phyloP scores from a whole-genome alignment of 129 eudicot species.

The Arctium minus region DNA sequence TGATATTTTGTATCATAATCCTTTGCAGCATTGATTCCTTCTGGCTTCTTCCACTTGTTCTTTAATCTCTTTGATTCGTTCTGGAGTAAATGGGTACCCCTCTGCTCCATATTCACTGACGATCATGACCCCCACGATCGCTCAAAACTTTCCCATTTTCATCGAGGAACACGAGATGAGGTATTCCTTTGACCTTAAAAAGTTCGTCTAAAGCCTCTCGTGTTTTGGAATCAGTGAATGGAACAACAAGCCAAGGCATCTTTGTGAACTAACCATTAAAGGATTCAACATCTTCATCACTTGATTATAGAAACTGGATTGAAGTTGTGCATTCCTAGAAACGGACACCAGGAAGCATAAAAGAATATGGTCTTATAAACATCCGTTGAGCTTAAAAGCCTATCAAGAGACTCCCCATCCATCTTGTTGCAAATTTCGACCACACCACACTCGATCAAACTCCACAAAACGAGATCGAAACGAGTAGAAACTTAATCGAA shows the following conservation, averaged over 20 bases:
- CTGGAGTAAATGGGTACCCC: constrained; percentile 65
- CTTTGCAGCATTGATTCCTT: constrained; percentile 34
- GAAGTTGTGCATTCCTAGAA: too few relatives aligned
- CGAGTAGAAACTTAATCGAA: too few relatives aligned
- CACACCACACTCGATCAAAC: too few relatives aligned
- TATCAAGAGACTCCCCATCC: too few relatives aligned
- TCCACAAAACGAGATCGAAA: too few relatives aligned
- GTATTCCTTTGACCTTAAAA: constrained; percentile 63
- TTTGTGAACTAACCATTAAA: constrained; percentile 58
- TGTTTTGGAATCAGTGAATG: constrained; percentile 56
- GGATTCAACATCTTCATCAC: constrained; percentile 62
- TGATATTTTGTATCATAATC: too few relatives aligned
- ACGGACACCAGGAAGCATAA: too few relatives aligned
- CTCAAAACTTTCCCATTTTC: constrained; percentile 46
- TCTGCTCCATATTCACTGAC: constrained; percentile 58
- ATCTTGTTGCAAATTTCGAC: too few relatives aligned
- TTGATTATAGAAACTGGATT: constrained; percentile 13
- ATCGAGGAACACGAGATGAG: constrained; percentile 66
- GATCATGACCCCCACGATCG: constrained; percentile 40
- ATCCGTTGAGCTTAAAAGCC: too few relatives aligned
- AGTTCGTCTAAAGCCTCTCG: constrained; percentile 36
- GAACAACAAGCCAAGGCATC: constrained; percentile 94
- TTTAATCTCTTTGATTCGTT: constrained; percentile 44
- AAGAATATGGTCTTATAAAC: too few relatives aligned
- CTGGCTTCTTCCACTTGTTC: constrained; percentile 57